These are phyloP conservation scores for Lichtheimia hyalospora DNA, from an alignment of 371 early-diverging fungal genomes.

Conservation along the genomic window DNA sequence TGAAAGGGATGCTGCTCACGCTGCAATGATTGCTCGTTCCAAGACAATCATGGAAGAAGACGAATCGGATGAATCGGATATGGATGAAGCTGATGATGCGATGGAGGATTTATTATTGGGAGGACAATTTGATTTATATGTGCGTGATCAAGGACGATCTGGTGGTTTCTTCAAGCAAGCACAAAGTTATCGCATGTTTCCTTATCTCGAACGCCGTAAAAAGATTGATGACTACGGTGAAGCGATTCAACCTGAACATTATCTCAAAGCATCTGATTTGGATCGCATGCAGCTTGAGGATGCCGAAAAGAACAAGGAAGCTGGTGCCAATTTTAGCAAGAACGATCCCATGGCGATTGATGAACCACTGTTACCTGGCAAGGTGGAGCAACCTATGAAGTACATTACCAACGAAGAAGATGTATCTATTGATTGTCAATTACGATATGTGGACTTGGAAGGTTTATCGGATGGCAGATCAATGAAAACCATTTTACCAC, in stretches of 20 bases:
- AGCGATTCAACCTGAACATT: conserved; percentile 77
- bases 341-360: conserved; percentile 38
- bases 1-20: conserved; percentile 77
- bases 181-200: conserved; percentile 89
- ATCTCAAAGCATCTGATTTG: conserved; percentile 54
- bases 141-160: conserved; percentile 66
- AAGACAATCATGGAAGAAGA: conserved; percentile 77
- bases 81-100: conserved; percentile 64
- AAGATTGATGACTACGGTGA: conserved; percentile 96
- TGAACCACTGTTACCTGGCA: conserved; percentile 45
- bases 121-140: conserved; percentile 76
- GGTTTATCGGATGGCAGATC: conserved; percentile 89
- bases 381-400: conserved; percentile 74
- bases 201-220: conserved; percentile 76
- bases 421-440: conserved; percentile 67
- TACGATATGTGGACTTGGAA: conserved; percentile 88
- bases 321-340: conserved; percentile 52
- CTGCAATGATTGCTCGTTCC: conserved; percentile 66
- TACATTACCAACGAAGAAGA: conserved; percentile 58
- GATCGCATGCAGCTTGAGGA: conserved; percentile 38
- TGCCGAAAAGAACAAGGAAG: conserved; percentile 32
- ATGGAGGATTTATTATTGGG: conserved; percentile 56
- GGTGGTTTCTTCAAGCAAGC: conserved; percentile 81
- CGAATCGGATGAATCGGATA: conserved; percentile 62
- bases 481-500: conserved; percentile 82